Evolutionary conservation across 495 filamentous ascomycete genomes (phyloP).

Genomic region (Daldinia caldariorum): DNA sequence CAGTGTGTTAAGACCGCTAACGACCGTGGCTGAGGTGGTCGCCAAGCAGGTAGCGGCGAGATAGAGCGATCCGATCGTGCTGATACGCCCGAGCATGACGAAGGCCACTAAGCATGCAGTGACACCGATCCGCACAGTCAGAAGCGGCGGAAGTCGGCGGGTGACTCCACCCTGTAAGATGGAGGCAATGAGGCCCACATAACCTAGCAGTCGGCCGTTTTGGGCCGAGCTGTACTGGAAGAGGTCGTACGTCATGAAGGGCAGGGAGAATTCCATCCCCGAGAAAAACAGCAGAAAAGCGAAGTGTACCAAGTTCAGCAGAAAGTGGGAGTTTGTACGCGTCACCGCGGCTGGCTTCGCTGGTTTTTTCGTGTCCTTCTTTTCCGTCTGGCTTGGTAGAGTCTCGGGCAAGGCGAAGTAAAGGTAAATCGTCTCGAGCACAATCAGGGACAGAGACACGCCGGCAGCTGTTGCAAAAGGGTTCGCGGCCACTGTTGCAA

Average conservation of each 20-base stretch:
- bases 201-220: conserved; percentile 89
- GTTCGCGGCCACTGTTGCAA: conserved; percentile 82
- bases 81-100: conserved; percentile 76
- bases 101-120: conserved; percentile 80
- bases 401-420: conserved; percentile 91
- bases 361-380: conserved; percentile 38
- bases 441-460: conserved; percentile 82
- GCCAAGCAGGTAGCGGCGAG: conserved; percentile 82
- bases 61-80: conserved; percentile 74
- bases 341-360: conserved; percentile 39
- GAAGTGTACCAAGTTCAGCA: conserved; percentile 90
- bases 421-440: conserved; percentile 88
- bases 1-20: conserved; percentile 90
- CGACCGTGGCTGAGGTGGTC: conserved; percentile 89
- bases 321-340: conserved; percentile 79
- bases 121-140: conserved; percentile 81
- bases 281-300: conserved; percentile 95
- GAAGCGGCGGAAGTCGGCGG: conserved; percentile 79
- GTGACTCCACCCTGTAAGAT: conserved; percentile 87
- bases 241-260: conserved; percentile 96
- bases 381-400: conserved; percentile 64
- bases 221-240: conserved; percentile 80
- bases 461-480: conserved; percentile 91
- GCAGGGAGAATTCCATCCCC: conserved; percentile 94
- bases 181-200: conserved; percentile 91